Evolutionary conservation across 169 alveolate species (phyloP), one percentile per base, ranked within the genome.

Genomic region (Eimeria acervulina): DNA sequence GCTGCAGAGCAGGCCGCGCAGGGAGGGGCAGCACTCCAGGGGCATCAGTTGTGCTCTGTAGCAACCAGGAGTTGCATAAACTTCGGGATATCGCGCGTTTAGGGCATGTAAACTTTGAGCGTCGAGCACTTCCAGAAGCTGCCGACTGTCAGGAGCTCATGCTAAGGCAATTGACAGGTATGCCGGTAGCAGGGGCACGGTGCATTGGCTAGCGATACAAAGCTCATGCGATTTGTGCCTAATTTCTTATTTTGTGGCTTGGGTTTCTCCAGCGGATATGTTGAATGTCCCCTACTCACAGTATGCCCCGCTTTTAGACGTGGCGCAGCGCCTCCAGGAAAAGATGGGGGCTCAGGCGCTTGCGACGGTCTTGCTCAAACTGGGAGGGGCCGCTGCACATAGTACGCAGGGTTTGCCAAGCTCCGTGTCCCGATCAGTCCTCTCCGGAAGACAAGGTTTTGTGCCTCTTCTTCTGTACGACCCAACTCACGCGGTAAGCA

Each of bases 1-100:
- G 93, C 80, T 61, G 81, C 93, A 85, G 93, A 61, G 38, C 93
- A 55, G 93, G 93, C 61, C 93, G 93, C 47, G 93, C 93, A 85
- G 93, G 93, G 40, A 52, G 93, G 61, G 93, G 93, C 63, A 52
- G 15, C 1, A 59, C 61, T 61, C 80, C 81, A 36, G 93, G 93
- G 31, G 51, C 93, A 26, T 85, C 93, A n/a, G 81, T 85, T 38
- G 80, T 85, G 42, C 80, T 85, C 33, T 85, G 93, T 19, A 59
- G 93, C 93, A 85, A 66, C 81, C 38, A 31, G 80, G 93, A 85
- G 42, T 28, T 85, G 66, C 81, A 28, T 61, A 85, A 36, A 38
- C 80, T 85, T 61, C 55, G 93, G 93, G 81, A 59, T n/a, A 21
- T 85, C 44, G 93, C 31, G 80, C 93, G 80, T 28, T 40, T 85